Evolutionary conservation across 139 green algal genomes (phyloP).

Genomic region (Closterium sp.): DNA sequence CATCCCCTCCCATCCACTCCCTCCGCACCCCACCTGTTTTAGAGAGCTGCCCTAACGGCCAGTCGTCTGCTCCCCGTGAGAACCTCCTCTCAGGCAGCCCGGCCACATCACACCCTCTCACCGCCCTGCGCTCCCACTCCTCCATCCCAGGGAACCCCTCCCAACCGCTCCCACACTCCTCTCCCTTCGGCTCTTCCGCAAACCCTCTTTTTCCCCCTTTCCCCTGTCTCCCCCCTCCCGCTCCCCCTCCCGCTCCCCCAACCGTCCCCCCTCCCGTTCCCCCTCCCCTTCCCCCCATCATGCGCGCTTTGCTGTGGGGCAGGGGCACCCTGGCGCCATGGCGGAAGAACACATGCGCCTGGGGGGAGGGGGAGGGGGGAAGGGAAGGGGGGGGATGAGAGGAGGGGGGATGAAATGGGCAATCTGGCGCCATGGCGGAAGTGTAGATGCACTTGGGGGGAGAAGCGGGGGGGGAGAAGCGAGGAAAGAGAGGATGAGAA

Average conservation of each 20-base stretch:
- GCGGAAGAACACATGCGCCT: conserved; percentile 6
- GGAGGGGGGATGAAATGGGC: not conserved
- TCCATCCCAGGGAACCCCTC: not conserved
- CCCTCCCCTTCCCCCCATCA: not conserved
- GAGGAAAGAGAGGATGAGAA: not conserved
- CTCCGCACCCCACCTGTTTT: no score
- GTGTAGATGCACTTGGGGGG: not conserved
- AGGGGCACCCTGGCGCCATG: not conserved
- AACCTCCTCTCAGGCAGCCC: not conserved
- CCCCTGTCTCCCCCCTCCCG: not conserved
- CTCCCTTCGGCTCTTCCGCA: no score
- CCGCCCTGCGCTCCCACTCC: not conserved
- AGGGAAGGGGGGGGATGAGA: not conserved
- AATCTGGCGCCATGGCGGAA: not conserved
- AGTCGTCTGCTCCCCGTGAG: not conserved
- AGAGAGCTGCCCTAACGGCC: not conserved
- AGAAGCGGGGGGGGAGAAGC: not conserved
- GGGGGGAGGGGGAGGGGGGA: not conserved
- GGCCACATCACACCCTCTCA: not conserved
- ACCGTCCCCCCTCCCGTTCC: not conserved
- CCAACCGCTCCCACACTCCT: not conserved
- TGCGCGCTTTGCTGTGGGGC: not conserved
- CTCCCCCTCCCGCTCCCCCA: not conserved
- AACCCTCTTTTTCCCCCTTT: not conserved
- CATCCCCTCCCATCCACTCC: no score